Base-by-base conservation (phyloP, 768 basidiomycete genomes). In the Paxillus rubicundulus region DNA sequence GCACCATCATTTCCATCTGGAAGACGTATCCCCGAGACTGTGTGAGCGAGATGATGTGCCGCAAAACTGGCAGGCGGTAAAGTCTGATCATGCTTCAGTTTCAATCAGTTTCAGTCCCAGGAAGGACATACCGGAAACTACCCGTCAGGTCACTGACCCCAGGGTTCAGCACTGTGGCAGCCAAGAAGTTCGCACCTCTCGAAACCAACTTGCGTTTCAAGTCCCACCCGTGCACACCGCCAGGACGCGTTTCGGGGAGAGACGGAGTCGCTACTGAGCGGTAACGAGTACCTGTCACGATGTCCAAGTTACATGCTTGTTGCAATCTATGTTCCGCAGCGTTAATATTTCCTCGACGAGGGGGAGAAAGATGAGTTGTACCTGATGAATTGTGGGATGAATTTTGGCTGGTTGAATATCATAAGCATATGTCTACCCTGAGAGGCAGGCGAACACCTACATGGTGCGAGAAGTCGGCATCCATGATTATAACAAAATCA, bases 1-100 rank as follows among this genome's bases (percentile, higher is more conserved):
- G 82, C 17, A 92, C 93, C 81, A 95, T 95, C 87, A 95, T 96
- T 68, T 96, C 93, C 93, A 96, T 96, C 77, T 96, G 93, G 76
- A 96, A 95, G 28, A 96, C 93, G 61, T 95, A 96, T 9, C 93
- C 93, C 58, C 89, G 89, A 2, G 92, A 92, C 55, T 86, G 80
- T 2, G 89, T 92, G 58, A 86, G 79, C 5, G 86, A 82, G 61
- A 96, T 95, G 63, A 96, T 88, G 59, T 92, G 84, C 44, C 80
- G 81, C 49, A 96, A 76, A 7, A 89, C 93, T 1, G 78, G 77
- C 10, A 82, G 67, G 36, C 89, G 84, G 67, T 96, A 96, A 14
- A 96, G 69, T 54, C 90, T 90, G 40, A 1, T 30, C 21, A 37
- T 5, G 16, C 49, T 12, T 60, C 47, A 49, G 43, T 47, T 20